Percentiles rank a stretch among this genome's conserved stretches.
Conservation (phyloP, 2,329 filamentous ascomycete species). For the Colletotrichum sp. region DNA sequence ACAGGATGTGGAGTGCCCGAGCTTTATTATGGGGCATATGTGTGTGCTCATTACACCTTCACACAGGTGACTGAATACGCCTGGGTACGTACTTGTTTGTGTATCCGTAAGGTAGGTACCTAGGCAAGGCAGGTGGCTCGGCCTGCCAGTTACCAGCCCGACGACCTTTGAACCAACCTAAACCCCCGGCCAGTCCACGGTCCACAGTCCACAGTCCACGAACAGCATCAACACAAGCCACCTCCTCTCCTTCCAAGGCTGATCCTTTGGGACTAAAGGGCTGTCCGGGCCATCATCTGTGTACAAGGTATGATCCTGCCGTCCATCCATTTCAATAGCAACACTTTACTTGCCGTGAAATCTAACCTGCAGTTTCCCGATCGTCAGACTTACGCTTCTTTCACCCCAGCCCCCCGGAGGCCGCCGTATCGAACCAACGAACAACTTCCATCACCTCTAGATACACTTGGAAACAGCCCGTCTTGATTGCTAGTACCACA, state of each 20-base stretch:
- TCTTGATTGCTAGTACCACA: neutral
- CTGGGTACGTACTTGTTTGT: neutral
- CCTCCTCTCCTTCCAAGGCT: neutral
- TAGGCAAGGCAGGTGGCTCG: constrained; percentile 1
- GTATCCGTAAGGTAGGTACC: neutral
- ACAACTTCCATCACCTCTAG: neutral
- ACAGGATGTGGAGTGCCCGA: neutral
- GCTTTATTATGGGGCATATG: neutral
- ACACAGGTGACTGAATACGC: neutral
- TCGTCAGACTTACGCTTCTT: neutral
- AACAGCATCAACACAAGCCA: neutral
- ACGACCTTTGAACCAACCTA: constrained; percentile 3
- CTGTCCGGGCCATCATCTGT: constrained; percentile 4
- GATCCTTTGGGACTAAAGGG: neutral
- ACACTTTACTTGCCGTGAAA: neutral
- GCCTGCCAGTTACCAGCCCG: constrained; percentile 11
- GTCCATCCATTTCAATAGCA: neutral
- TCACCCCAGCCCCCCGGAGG: constrained; percentile 7
- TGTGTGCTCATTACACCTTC: neutral
- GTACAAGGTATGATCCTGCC: neutral
- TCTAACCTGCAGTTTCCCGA: neutral
- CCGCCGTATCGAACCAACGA: neutral
- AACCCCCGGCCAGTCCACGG: neutral
- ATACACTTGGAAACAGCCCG: neutral
- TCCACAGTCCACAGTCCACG: neutral